These are phyloP conservation scores for Ophiocordyceps robertsii DNA, from an alignment of 2,329 filamentous ascomycete species.

Conservation along the genomic window DNA sequence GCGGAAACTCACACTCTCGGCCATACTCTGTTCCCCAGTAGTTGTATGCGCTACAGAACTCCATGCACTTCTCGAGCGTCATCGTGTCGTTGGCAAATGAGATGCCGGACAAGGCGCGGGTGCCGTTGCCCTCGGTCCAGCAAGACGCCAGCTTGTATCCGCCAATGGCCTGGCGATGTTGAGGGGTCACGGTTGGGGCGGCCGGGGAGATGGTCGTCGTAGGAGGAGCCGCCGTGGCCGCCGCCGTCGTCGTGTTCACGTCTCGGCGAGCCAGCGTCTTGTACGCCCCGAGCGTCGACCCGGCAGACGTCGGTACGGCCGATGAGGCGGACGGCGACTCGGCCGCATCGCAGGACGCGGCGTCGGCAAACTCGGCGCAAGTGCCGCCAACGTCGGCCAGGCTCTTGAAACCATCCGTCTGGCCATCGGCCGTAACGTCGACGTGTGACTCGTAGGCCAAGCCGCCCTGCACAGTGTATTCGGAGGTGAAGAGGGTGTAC, in stretches of 20 bases:
- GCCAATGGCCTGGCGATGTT: conserved; percentile 24
- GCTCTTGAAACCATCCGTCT: conserved; percentile 34
- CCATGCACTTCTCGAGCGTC: conserved; percentile 34
- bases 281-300: neutral
- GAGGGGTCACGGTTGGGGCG: conserved; percentile 3
- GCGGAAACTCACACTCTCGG: conserved; percentile 27
- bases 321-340: conserved; percentile 1
- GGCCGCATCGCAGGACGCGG: conserved; percentile 13
- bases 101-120: conserved; percentile 27
- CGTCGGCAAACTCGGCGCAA: conserved; percentile 26
- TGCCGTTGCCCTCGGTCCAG: conserved; percentile 29
- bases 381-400: conserved; percentile 28
- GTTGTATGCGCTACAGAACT: conserved; percentile 29
- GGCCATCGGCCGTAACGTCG: conserved; percentile 27
- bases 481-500: conserved; percentile 34
- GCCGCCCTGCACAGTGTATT: conserved; percentile 29
- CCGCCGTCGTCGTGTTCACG: neutral
- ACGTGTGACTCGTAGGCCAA: conserved; percentile 30
- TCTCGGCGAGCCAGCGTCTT: neutral
- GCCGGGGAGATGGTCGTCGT: conserved; percentile 3
- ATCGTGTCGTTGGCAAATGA: conserved; percentile 31
- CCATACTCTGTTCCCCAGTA: conserved; percentile 40
- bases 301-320: neutral
- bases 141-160: conserved; percentile 33
- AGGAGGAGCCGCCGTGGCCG: neutral